phyloP scores from a whole-genome alignment of 108 stramenopile genomes.

The Discostella pseudostelligera region DNA sequence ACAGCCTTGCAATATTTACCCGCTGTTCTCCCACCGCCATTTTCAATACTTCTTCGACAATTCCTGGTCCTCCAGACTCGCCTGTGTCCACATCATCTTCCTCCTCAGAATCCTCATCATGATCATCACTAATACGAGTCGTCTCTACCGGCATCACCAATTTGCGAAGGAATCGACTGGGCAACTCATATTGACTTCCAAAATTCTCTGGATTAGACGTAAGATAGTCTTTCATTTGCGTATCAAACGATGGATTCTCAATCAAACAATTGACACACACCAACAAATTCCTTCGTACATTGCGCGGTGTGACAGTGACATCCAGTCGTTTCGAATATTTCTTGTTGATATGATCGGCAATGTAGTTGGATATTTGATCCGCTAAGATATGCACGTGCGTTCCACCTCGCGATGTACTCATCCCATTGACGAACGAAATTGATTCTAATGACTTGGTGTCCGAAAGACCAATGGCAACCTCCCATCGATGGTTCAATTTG shows the following conservation, averaged over 20 bases:
- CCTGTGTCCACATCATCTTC: conserved; percentile 8
- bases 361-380: conserved; percentile 67
- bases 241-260: conserved; percentile 98
- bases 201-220: conserved; percentile 83
- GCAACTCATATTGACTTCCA: conserved; percentile 67
- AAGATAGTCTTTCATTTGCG: conserved; percentile 97
- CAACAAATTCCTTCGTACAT: conserved; percentile 88
- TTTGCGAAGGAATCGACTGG: conserved; percentile 52
- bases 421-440: conserved; percentile 89
- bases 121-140: conserved; percentile 7
- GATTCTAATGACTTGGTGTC: conserved; percentile 55
- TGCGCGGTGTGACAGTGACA: conserved; percentile 53
- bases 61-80: conserved; percentile 65
- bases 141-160: conserved; percentile 47
- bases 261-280: conserved; percentile 92
- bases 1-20: conserved; percentile 48
- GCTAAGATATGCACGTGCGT: conserved; percentile 83
- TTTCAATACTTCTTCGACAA: conserved; percentile 67
- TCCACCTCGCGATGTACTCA: conserved; percentile 85
- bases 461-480: conserved; percentile 68
- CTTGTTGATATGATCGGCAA: conserved; percentile 64
- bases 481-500: conserved; percentile 61
- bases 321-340: conserved; percentile 42
- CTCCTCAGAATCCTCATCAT: conserved; percentile 1
- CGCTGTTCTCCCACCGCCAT: conserved; percentile 62